phyloP scores from a whole-genome alignment of 164 flowering plant genomes.

The Cinnamomum chago region DNA sequence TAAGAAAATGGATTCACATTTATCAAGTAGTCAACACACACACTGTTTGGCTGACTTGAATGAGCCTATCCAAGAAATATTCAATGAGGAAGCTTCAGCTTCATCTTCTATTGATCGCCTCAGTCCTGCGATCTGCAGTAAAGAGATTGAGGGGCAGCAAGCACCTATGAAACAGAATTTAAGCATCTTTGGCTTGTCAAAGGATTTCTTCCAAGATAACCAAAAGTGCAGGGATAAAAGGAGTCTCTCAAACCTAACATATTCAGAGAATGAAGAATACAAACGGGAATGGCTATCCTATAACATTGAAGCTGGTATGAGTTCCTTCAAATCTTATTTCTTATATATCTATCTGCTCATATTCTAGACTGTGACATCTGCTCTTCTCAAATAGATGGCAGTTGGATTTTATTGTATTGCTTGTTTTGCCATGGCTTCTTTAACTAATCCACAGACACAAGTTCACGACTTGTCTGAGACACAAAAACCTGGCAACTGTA shows the following conservation, averaged over 20 bases:
- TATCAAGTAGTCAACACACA: conserved; percentile 9
- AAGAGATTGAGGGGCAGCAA: conserved; percentile 21
- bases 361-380: not conserved
- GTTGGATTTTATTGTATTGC: not conserved
- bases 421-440: not conserved
- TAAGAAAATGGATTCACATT: conserved; percentile 24
- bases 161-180: conserved; percentile 16
- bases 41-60: conserved; percentile 66
- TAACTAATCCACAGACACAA: not conserved
- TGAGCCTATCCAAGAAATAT: conserved; percentile 44
- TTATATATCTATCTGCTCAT: not conserved
- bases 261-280: conserved; percentile 18
- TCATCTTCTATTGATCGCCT: conserved; percentile 33
- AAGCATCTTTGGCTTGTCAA: conserved; percentile 10
- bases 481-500: too few species aligned
- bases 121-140: conserved; percentile 17
- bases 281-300: conserved; percentile 23
- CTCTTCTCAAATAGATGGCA: not conserved
- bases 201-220: conserved; percentile 21
- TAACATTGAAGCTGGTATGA: conserved; percentile 35
- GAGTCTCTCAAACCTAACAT: conserved; percentile 10
- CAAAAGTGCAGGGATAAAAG: conserved; percentile 16
- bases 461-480: too few species aligned
- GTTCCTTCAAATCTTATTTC: not conserved
- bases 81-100: conserved; percentile 38